Conservation (phyloP, 257 asterid species). For the Lavandula angustifolia region DNA sequence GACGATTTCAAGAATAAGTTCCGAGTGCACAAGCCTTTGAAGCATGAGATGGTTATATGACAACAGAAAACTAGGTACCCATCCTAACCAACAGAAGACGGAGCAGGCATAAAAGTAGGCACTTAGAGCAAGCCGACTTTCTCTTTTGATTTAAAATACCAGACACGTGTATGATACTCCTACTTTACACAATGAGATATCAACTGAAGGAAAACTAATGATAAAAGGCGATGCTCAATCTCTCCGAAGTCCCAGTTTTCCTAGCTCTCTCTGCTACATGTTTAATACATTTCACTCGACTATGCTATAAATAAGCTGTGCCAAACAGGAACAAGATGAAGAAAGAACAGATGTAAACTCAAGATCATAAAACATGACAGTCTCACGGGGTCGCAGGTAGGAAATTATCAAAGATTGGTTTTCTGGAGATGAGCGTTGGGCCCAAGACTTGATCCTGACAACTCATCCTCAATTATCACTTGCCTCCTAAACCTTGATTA, state of each 20-base stretch:
- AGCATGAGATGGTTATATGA: slow-evolving; percentile 1
- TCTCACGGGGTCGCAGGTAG: background rate
- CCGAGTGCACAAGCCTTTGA: background rate
- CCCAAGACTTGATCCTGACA: background rate
- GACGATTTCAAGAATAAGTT: slow-evolving; percentile 6
- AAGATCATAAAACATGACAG: slow-evolving; percentile 5
- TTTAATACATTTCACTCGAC: background rate
- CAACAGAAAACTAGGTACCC: slow-evolving; percentile 6
- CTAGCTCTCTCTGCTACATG: background rate
- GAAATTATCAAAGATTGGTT: slow-evolving; percentile 8
- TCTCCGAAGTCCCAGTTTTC: background rate
- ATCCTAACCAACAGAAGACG: background rate
- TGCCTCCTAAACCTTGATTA: slow-evolving; percentile 3
- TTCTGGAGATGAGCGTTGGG: background rate
- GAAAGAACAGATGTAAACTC: background rate
- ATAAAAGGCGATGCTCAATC: background rate
- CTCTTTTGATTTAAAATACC: background rate
- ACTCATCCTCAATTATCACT: background rate
- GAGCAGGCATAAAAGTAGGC: background rate
- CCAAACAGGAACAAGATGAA: background rate
- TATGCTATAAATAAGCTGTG: background rate
- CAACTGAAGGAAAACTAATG: background rate
- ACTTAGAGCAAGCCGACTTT: slow-evolving; percentile 3
- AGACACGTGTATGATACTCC: background rate
- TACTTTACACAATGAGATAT: background rate